These are phyloP conservation scores for Urtica urens DNA, from an alignment of 306 rosid species.

Conservation along the genomic window DNA sequence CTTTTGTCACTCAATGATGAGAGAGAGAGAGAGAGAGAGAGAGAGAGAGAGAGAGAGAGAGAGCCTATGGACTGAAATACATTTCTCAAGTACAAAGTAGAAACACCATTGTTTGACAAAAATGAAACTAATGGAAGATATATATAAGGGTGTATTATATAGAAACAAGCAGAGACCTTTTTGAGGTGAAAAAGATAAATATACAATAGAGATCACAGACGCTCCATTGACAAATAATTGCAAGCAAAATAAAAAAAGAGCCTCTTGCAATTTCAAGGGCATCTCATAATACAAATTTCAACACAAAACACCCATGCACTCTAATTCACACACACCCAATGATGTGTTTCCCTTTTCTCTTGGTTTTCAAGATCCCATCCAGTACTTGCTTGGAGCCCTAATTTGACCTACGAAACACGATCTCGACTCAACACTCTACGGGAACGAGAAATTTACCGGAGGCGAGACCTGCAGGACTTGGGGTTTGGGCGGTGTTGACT, in stretches of 20 bases:
- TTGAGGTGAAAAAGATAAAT: constrained; percentile 20
- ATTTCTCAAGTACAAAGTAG: neutral
- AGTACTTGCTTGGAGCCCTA: constrained; percentile 15
- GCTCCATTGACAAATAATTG: constrained; percentile 17
- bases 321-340: constrained; percentile 27
- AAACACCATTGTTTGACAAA: neutral
- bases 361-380: constrained; percentile 18
- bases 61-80: neutral
- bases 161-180: constrained; percentile 14
- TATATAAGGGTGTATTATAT: constrained; percentile 1
- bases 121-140: constrained; percentile 10
- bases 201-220: constrained; percentile 22
- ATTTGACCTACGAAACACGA: constrained; percentile 37
- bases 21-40: too few species aligned
- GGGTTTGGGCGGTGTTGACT: too few species aligned
- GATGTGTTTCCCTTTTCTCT: neutral
- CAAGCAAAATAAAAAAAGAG: constrained; percentile 23
- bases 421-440: constrained; percentile 45
- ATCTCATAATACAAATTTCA: constrained; percentile 23
- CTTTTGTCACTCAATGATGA: too few species aligned
- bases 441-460: constrained; percentile 41
- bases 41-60: too few species aligned
- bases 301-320: constrained; percentile 20
- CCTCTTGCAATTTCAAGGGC: constrained; percentile 18
- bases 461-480: neutral